phyloP scores from a whole-genome alignment of 768 basidiomycete species.

The Pleurotus platypus region DNA sequence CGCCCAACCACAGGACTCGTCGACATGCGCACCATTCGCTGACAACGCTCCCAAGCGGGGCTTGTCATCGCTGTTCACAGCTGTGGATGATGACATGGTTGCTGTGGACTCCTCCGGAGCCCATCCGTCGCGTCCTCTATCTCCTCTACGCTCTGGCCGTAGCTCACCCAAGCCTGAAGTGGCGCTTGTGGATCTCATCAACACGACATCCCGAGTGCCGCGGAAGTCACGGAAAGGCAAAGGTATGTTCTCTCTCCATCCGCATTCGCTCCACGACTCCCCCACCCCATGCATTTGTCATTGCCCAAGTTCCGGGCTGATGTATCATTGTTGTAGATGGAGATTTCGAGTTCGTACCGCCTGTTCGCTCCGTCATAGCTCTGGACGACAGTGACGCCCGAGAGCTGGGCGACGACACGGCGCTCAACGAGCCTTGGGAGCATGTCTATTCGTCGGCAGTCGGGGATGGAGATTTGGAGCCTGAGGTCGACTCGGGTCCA shows the following conservation, averaged over 20 bases:
- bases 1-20: neutral
- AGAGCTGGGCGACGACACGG: slow-evolving; percentile 24
- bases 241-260: slow-evolving; percentile 29
- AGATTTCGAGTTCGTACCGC: slow-evolving; percentile 58
- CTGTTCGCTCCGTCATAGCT: slow-evolving; percentile 51
- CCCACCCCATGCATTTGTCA: neutral
- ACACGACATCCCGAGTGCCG: slow-evolving; percentile 11
- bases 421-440: slow-evolving; percentile 58
- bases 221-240: slow-evolving; percentile 38
- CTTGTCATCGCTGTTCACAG: slow-evolving; percentile 10
- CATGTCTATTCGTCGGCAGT: slow-evolving; percentile 38
- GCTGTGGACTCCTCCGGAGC: neutral
- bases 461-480: slow-evolving; percentile 18
- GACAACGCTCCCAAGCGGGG: slow-evolving; percentile 1
- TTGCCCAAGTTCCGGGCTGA: neutral
- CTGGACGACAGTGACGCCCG: slow-evolving; percentile 43
- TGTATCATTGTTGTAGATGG: slow-evolving; percentile 25
- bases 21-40: neutral
- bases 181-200: slow-evolving; percentile 28
- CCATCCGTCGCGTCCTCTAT: neutral
- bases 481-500: slow-evolving; percentile 13
- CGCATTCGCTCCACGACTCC: neutral
- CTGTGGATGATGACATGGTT: slow-evolving; percentile 4
- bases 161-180: slow-evolving; percentile 20
- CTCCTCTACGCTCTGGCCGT: slow-evolving; percentile 6